These are phyloP conservation scores for Fusarium camptoceras DNA, from an alignment of 2,329 filamentous ascomycete species.

Conservation along the genomic window DNA sequence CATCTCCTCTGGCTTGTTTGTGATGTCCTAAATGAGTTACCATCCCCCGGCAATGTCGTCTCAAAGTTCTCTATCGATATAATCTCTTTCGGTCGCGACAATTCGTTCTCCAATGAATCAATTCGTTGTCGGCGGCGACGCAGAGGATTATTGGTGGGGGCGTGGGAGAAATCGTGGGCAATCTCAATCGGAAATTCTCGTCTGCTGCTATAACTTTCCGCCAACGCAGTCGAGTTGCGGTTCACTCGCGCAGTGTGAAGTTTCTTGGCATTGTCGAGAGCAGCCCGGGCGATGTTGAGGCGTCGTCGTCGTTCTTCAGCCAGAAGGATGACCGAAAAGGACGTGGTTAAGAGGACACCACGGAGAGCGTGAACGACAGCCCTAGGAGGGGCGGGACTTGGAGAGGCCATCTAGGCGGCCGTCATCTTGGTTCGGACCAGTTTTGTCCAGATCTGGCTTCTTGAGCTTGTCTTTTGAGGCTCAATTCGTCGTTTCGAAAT, in stretches of 20 bases:
- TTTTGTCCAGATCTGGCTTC: slow-evolving; percentile 6
- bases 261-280: slow-evolving; percentile 65
- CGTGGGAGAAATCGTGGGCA: slow-evolving; percentile 43
- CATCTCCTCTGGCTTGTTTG: slow-evolving; percentile 35
- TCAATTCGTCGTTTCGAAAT: slow-evolving; percentile 44
- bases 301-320: slow-evolving; percentile 68
- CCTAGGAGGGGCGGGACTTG: slow-evolving; percentile 65
- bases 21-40: slow-evolving; percentile 2
- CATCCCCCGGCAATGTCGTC: slow-evolving; percentile 5
- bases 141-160: slow-evolving; percentile 40
- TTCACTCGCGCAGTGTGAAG: slow-evolving; percentile 56
- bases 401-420: slow-evolving; percentile 57
- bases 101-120: slow-evolving; percentile 5
- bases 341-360: slow-evolving; percentile 67
- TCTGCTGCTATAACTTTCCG: slow-evolving; percentile 42
- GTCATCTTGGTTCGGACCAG: slow-evolving; percentile 41
- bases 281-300: slow-evolving; percentile 62
- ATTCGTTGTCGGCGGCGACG: slow-evolving; percentile 47
- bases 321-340: slow-evolving; percentile 66
- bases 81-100: slow-evolving; percentile 1
- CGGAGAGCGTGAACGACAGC: slow-evolving; percentile 67
- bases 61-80: slow-evolving; percentile 18
- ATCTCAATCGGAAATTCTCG: slow-evolving; percentile 44
- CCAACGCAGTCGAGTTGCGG: slow-evolving; percentile 47
- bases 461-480: slow-evolving; percentile 4